Base-by-base conservation (phyloP, 345 rosid genomes). In the Limnanthes douglasii region DNA sequence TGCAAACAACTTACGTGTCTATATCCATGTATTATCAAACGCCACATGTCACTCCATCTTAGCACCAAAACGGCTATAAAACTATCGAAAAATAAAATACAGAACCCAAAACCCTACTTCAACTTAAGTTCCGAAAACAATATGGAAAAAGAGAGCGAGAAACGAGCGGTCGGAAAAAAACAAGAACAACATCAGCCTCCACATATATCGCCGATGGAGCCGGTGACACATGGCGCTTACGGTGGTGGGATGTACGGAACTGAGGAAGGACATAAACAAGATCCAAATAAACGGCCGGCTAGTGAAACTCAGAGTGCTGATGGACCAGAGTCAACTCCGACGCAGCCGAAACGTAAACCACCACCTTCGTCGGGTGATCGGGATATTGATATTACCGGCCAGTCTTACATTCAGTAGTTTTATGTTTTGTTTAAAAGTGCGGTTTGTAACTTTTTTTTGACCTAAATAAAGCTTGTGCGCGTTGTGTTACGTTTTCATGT, bases 241-340 rank as follows among this genome's bases (percentile, higher is more conserved):
- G 92, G 83, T 5, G 78, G 86, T 11, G 82, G 86, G 10, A 59
- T 78, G 51, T 69, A 75, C 33, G 92, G 60, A 0, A 24, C 21
- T 4, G 90, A 73, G 21, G 54, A 57, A 2, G 61, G 42, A 8
- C 26, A 30, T 21, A 30, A 49, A 20, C 45, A 48, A 34, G 56
- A 47, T 10, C 27, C 27, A 8, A 38, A 20, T 3, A 59, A 45
- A 34, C 57, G 49, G 11, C 72, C 68, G 0, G 93, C 86, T 5
- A 68, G 86, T 17, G 81, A 78, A 19, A 62, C 72, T 15, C 72
- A 64, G 53, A 62, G 69, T 30, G 78, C 78, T 3, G 86, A 78
- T 11, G 81, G 86, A 24, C 65, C 67, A 3, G 49, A 6, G 0
- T 76, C 48, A 32, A 21, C 66, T 1, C 13, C 45, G n/a, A 12